Evolutionary conservation across 768 basidiomycete species (phyloP).

Genomic region (Leccinum pellstonianum): DNA sequence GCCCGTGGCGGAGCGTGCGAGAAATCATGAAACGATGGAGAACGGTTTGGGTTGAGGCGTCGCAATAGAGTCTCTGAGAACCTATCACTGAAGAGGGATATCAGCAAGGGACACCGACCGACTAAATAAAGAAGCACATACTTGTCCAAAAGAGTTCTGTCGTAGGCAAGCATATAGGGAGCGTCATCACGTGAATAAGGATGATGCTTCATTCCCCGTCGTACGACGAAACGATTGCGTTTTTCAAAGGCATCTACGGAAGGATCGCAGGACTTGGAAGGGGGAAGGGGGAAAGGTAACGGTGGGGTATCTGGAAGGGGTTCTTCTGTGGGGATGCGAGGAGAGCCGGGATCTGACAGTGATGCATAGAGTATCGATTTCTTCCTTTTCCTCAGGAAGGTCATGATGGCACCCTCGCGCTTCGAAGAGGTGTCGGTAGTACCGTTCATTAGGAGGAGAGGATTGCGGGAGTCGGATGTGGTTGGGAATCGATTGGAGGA

Average conservation of each 20-base stretch:
- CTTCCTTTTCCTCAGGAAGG: conserved; percentile 25
- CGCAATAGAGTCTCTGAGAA: conserved; percentile 53
- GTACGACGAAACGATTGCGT: conserved; percentile 23
- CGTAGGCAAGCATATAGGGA: conserved; percentile 69
- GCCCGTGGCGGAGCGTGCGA: conserved; percentile 46
- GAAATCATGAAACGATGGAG: conserved; percentile 62
- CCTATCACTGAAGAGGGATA: conserved; percentile 49
- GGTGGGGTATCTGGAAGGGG: neutral
- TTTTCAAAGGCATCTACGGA: conserved; percentile 24
- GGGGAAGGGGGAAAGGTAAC: neutral
- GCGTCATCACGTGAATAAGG: conserved; percentile 48
- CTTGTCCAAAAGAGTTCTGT: conserved; percentile 57
- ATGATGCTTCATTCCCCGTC: conserved; percentile 48
- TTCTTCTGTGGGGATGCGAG: conserved; percentile 1
- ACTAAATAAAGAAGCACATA: conserved; percentile 31
- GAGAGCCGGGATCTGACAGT: conserved; percentile 9
- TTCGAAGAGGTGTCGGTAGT: conserved; percentile 15
- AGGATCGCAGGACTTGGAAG: conserved; percentile 8
- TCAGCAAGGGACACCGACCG: conserved; percentile 13
- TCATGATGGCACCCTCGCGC: conserved; percentile 21
- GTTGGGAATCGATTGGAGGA: conserved; percentile 13
- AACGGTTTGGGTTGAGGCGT: conserved; percentile 50
- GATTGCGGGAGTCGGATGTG: conserved; percentile 11
- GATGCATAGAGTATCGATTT: conserved; percentile 13
- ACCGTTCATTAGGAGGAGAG: conserved; percentile 10